Conservation (phyloP, 208 protist genomes). For the Leishmania amazonensis region DNA sequence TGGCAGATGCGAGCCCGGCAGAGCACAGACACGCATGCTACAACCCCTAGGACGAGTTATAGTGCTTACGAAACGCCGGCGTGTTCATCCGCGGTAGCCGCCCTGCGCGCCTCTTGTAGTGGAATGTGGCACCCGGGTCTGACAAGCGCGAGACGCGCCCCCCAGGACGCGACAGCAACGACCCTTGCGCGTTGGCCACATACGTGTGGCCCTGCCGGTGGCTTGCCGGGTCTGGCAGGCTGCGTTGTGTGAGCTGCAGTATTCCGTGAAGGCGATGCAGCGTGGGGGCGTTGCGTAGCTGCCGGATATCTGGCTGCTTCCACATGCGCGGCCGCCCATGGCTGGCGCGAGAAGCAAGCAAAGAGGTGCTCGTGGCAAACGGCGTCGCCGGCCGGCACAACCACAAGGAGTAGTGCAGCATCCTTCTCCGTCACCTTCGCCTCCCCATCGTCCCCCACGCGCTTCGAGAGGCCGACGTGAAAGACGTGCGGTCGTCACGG, state of each 20-base stretch:
- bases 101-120: conserved; percentile 25
- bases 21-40: not conserved
- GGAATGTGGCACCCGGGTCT: conserved; percentile 43
- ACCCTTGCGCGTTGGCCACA: conserved; percentile 36
- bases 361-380: not conserved
- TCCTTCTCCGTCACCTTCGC: not conserved
- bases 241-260: conserved; percentile 37
- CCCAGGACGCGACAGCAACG: conserved; percentile 64
- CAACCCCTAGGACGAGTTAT: conserved; percentile 39
- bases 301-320: conserved; percentile 23
- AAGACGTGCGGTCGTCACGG: not conserved
- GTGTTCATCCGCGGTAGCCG: conserved; percentile 27
- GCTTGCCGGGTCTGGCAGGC: conserved; percentile 31
- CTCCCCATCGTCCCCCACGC: not conserved
- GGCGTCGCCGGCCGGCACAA: conserved; percentile 14
- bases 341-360: not conserved
- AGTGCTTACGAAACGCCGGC: conserved; percentile 46
- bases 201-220: conserved; percentile 39
- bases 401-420: conserved; percentile 29
- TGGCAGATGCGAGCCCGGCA: not conserved
- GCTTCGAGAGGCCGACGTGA: not conserved
- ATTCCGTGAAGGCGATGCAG: conserved; percentile 46
- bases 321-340: conserved; percentile 7
- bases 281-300: conserved; percentile 15
- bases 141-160: conserved; percentile 40